Conservation (phyloP, 768 basidiomycete genomes). For the Kwoniella bestiolae region DNA sequence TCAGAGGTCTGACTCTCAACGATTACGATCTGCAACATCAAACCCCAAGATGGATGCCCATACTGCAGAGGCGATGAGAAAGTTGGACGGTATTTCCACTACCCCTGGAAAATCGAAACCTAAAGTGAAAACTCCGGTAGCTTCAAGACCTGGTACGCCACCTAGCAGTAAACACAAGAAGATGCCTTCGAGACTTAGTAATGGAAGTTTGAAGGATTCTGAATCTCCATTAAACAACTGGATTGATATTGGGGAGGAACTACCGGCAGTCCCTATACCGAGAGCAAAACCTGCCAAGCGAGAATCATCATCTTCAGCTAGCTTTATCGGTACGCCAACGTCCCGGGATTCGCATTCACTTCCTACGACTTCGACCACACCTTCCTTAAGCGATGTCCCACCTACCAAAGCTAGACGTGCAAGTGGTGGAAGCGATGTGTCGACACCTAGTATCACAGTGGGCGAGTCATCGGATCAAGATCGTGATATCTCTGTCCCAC, state of each 20-base stretch:
- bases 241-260: slow-evolving; percentile 41
- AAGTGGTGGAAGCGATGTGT: slow-evolving; percentile 39
- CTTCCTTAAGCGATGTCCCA: slow-evolving; percentile 28
- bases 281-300: slow-evolving; percentile 27
- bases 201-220: slow-evolving; percentile 25
- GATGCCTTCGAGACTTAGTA: slow-evolving; percentile 24
- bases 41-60: slow-evolving; percentile 65
- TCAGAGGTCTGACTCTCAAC: slow-evolving; percentile 39
- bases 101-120: slow-evolving; percentile 54
- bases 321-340: slow-evolving; percentile 44
- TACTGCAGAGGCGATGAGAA: slow-evolving; percentile 86
- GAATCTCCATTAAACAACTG: slow-evolving; percentile 44
- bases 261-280: slow-evolving; percentile 17
- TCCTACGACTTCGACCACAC: slow-evolving; percentile 44
- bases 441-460: slow-evolving; percentile 29
- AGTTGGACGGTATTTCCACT: slow-evolving; percentile 86
- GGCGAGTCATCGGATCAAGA: slow-evolving; percentile 30
- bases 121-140: slow-evolving; percentile 32
- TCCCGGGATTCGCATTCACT: slow-evolving; percentile 44
- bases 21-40: slow-evolving; percentile 5
- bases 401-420: slow-evolving; percentile 27
- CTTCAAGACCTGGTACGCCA: slow-evolving; percentile 67
- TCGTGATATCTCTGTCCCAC: slow-evolving; percentile 41
- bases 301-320: slow-evolving; percentile 45
- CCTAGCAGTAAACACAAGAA: slow-evolving; percentile 19